phyloP scores from a whole-genome alignment of 1,284 basidiomycete genomes.

The Coniferiporia weirii region DNA sequence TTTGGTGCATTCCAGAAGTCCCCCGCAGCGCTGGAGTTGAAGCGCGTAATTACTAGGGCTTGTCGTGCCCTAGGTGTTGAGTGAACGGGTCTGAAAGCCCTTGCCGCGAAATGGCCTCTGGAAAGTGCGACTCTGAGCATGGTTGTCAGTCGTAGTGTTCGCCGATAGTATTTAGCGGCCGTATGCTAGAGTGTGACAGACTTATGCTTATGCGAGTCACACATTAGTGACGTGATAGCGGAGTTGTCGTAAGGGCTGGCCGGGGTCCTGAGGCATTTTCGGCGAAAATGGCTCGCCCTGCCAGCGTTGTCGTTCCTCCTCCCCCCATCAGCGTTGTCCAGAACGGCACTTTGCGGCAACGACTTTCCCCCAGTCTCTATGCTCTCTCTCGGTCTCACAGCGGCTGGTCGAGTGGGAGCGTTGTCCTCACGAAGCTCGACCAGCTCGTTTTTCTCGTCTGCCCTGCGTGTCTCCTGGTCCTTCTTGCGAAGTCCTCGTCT shows the following conservation, averaged over 20 bases:
- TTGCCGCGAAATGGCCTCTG: background rate
- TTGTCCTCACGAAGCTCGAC: constrained; percentile 42
- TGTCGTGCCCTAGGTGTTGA: background rate
- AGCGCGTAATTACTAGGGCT: background rate
- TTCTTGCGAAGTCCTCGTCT: background rate
- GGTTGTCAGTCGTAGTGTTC: too few species aligned
- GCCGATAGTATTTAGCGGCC: too few species aligned
- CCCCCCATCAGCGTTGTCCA: background rate
- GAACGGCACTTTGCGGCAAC: background rate
- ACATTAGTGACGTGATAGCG: background rate
- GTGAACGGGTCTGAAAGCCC: background rate
- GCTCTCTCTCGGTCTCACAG: background rate
- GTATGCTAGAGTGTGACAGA: background rate
- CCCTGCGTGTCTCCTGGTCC: background rate
- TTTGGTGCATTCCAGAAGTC: constrained; percentile 65
- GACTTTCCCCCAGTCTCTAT: background rate
- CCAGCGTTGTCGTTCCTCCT: background rate
- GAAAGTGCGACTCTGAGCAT: constrained; percentile 14
- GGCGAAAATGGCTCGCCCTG: constrained; percentile 5
- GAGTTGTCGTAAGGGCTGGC: background rate
- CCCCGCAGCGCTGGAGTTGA: constrained; percentile 27
- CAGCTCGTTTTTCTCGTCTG: background rate
- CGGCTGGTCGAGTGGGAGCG: constrained; percentile 38
- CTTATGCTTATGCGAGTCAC: background rate
- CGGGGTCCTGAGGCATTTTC: background rate